Conservation (phyloP, 2,329 filamentous ascomycete species). For the Mycosphaerella sp. region DNA sequence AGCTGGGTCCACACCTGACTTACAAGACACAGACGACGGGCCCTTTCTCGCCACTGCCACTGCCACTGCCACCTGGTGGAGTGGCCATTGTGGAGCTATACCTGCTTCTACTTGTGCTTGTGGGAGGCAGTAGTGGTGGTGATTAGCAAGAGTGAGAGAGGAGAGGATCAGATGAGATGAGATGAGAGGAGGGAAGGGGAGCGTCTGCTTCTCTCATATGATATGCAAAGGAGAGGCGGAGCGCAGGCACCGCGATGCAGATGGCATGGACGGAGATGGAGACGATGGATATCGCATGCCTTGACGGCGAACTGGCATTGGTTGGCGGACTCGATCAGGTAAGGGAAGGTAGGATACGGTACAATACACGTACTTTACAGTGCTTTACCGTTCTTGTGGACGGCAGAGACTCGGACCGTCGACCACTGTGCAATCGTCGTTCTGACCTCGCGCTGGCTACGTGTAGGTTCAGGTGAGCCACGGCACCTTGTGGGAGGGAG, state of each 20-base stretch:
- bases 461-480: no score
- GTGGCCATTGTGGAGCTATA: slow-evolving; percentile 5
- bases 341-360: no score
- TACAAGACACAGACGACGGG: slow-evolving; percentile 85
- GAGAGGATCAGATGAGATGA: not conserved
- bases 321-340: no score
- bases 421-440: no score
- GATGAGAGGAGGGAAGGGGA: not conserved
- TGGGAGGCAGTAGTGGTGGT: not conserved
- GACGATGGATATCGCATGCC: not conserved
- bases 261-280: not conserved
- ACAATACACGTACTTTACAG: no score
- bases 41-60: slow-evolving; percentile 29
- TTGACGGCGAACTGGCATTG: no score
- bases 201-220: not conserved
- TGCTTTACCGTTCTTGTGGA: no score
- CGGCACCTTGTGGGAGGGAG: no score
- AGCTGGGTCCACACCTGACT: slow-evolving; percentile 24
- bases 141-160: not conserved
- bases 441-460: no score
- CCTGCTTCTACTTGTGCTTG: not conserved
- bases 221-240: not conserved
- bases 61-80: slow-evolving; percentile 1
- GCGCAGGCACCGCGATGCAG: not conserved
- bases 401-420: no score